Evolutionary conservation across 352 stramenopile genomes (phyloP), one percentile per base, ranked within the genome.

Genomic region (Plasmopara viticola): DNA sequence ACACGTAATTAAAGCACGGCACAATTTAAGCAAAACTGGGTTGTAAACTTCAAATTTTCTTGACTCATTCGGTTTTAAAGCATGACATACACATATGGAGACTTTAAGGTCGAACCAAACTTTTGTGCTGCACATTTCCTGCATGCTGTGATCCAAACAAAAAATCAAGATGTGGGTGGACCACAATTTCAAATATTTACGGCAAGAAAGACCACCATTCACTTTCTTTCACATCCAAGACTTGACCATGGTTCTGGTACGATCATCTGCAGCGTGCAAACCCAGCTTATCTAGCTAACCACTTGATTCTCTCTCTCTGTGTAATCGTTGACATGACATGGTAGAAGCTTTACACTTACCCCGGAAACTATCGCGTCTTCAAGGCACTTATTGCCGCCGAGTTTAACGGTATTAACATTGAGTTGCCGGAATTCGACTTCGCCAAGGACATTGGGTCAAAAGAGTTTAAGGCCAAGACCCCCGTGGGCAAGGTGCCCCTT

Each of bases 381-480:
- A 96, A 97, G 75, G 79, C 83, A 51, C 81, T 98, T 15, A 95
- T 98, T 69, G 92, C 93, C 20, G 94, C 95, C 43, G 86, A 98
- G 74, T 98, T 94, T 66, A 95, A 94, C 47, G 77, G 76, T 49
- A 66, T 98, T 17, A 64, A 90, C 38, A 75, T 97, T 15, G 74
- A 89, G 51, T 66, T 96, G 37, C 75, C 80, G 31, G 68, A 68
- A 41, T 93, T 96, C 58, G 66, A 94, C 49, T 66, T 81, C 40
- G 59, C 53, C 44, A 77, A 65, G 46, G 66, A 74, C 31, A 59
- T 69, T 34, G 87, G 91, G 67, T 78, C 74, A 17, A 55, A 70
- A 37, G 74, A 77, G 42, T 93, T 96, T 55, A 64, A 86, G 45
- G 61, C 64, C 30, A 96, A 97, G 71, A 96, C 74, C 39, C 92